These are phyloP conservation scores for Fraxinus sp. DNA, from an alignment of 305 asterid species.

Conservation along the genomic window DNA sequence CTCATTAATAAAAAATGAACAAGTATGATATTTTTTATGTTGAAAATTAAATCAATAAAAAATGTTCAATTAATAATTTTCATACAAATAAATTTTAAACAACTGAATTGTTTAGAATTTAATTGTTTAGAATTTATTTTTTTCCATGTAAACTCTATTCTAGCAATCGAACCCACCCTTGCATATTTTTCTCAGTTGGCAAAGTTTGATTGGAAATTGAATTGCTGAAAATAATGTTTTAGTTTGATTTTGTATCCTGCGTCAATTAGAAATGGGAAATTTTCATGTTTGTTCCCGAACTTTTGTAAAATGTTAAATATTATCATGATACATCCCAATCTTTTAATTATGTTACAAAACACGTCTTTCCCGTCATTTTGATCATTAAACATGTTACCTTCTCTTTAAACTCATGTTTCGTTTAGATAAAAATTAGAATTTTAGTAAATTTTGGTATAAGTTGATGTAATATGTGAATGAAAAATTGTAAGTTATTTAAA, in stretches of 20 bases:
- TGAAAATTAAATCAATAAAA: too few relatives aligned
- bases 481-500: too few relatives aligned
- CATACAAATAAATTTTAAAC: not conserved
- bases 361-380: not conserved
- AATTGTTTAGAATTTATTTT: too few relatives aligned
- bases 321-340: not conserved
- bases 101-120: too few relatives aligned
- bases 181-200: not conserved
- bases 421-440: too few relatives aligned
- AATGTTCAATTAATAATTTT: too few relatives aligned
- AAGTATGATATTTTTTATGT: too few relatives aligned
- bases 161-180: not conserved
- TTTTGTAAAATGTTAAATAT: not conserved
- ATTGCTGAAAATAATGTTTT: not conserved
- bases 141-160: too few relatives aligned
- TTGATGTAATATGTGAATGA: too few relatives aligned
- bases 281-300: not conserved
- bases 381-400: not conserved
- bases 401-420: not conserved
- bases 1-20: too few relatives aligned
- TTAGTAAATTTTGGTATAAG: too few relatives aligned
- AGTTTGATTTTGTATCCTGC: not conserved
- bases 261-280: not conserved
- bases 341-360: not conserved
- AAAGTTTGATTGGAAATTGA: not conserved